A percentile compares a stretch with the other conserved stretches of the same genome.
Conservation (phyloP, 2,329 filamentous ascomycete genomes). For the Trichoderma simmonsii region DNA sequence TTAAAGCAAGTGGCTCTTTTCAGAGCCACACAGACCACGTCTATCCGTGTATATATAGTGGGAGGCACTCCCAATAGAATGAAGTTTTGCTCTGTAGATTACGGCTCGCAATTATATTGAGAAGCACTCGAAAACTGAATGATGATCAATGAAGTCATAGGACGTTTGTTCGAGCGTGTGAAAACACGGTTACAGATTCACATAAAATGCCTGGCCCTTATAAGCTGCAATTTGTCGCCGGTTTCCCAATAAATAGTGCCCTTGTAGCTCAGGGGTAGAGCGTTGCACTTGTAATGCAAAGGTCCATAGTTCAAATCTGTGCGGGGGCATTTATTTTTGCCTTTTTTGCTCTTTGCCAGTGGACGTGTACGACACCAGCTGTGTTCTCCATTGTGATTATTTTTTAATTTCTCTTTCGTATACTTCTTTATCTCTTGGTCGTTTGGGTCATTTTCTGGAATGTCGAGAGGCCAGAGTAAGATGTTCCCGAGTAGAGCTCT, state of each 20-base stretch:
- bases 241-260: not conserved
- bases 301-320: conserved; percentile 15
- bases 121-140: not conserved
- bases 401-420: not conserved
- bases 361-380: not conserved
- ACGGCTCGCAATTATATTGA: not conserved
- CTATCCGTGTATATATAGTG: not conserved
- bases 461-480: not conserved
- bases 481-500: not conserved
- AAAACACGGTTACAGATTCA: not conserved
- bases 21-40: not conserved
- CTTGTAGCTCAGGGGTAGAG: conserved; percentile 12
- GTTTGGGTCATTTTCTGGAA: not conserved
- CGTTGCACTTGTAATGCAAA: conserved; percentile 16
- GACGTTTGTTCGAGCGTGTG: not conserved
- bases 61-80: not conserved
- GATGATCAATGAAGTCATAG: not conserved
- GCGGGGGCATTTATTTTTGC: conserved; percentile 6
- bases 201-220: not conserved
- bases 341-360: not conserved
- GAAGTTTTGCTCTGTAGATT: not conserved
- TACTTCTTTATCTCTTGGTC: not conserved
- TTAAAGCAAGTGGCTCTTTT: not conserved
- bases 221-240: not conserved
- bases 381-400: not conserved